Base-by-base conservation (phyloP, 371 early-diverging fungal genomes). In the Mucor irregularis region DNA sequence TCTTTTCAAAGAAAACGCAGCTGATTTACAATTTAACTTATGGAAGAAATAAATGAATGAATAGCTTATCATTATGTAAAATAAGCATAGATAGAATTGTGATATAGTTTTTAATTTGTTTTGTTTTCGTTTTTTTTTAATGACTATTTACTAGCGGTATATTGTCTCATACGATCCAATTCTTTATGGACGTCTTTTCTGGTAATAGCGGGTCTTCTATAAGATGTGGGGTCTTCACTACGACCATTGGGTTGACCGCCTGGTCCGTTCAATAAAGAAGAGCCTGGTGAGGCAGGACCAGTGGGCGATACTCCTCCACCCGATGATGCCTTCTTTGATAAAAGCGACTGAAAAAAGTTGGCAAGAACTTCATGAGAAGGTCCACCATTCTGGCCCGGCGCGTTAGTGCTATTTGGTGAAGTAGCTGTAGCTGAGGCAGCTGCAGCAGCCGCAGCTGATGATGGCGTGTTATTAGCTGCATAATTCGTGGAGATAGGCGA, bases 281-380 rank as follows among this genome's bases (percentile, higher is more conserved):
- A 22, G 0, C 33, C 33, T 9, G 34, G 40, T 4, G 57, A 51
- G 16, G 57, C 52, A 14, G 69, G 59, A 13, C 42, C 42, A 8
- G 71, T 63, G 34, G 75, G 75, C 1, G 71, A 71, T 25, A 56
- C 56, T 28, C 42, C 24, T 16, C 39, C 33, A 4, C 50, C 47
- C 45, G 62, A 49, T 3, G 70, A 56, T 10, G 64, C 61, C 49
- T 90, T 91, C 24, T 42, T 42, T 19, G 19, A 42, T 39, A 96
- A 81, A 49, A 96, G 78, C 2, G 87, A 87, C 68, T 92, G 88
- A 85, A 95, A 96, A 68, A 95, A 96, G 64, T 86, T 88, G 26
- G 90, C 88, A 35, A 95, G 66, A 4, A 91, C 90, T 69, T 92
- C 93, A 61, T 90, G 85, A 7, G 77, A 73, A 19, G 71, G 60